phyloP scores from a whole-genome alignment of 495 filamentous ascomycete genomes.

The Trichoderma reesei region DNA sequence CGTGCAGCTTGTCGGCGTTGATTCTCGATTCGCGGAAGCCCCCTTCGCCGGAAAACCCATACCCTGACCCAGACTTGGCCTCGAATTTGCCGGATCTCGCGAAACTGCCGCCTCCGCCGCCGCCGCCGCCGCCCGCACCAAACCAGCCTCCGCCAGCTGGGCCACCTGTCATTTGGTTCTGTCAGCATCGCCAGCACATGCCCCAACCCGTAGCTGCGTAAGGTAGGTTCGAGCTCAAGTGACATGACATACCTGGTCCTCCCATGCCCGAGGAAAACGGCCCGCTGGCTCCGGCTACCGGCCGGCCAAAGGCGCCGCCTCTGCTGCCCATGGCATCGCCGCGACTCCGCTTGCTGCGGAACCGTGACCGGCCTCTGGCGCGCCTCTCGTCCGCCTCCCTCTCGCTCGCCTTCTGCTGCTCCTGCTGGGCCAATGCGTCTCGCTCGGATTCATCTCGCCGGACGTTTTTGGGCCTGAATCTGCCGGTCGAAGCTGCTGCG shows the following conservation, averaged over 20 bases:
- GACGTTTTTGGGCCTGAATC: conserved; percentile 13
- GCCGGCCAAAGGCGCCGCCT: background rate
- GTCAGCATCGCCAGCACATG: too few relatives aligned
- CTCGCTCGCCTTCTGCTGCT: conserved; percentile 7
- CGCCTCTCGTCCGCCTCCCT: conserved; percentile 1
- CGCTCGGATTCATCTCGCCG: conserved; percentile 11
- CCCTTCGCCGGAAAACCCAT: background rate
- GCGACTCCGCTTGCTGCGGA: conserved; percentile 5
- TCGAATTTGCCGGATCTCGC: background rate
- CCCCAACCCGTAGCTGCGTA: too few relatives aligned
- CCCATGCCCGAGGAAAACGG: conserved; percentile 5
- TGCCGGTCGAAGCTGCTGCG: background rate
- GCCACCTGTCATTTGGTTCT: background rate
- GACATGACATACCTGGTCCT: background rate
- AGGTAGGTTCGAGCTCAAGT: too few relatives aligned
- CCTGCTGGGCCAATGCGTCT: conserved; percentile 3
- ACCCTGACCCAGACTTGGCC: background rate
- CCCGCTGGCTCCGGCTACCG: conserved; percentile 1
- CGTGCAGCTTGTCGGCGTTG: conserved; percentile 12
- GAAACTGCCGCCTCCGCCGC: background rate
- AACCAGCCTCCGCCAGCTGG: conserved; percentile 1
- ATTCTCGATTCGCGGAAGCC: conserved; percentile 1
- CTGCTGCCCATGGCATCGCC: conserved; percentile 10
- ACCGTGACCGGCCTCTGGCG: conserved; percentile 1
- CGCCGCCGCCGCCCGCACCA: conserved; percentile 16